phyloP scores from a whole-genome alignment of 371 early-diverging fungal genomes.

The Mucor indicus region DNA sequence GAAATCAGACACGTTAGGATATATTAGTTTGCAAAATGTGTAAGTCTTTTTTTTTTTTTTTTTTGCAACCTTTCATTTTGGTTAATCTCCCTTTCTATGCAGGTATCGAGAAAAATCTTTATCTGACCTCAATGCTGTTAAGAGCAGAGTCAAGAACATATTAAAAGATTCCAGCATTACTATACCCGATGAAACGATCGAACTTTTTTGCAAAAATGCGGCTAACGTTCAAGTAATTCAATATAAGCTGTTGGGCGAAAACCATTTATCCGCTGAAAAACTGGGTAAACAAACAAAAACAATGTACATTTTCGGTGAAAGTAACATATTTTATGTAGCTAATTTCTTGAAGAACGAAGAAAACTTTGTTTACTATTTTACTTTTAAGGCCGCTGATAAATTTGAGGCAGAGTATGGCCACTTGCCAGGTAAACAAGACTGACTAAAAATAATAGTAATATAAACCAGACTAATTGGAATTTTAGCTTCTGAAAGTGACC shows the following conservation, averaged over 20 bases:
- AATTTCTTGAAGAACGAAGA: conserved; percentile 55
- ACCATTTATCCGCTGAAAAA: conserved; percentile 46
- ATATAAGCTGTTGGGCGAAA: conserved; percentile 59
- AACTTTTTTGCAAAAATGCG: conserved; percentile 84
- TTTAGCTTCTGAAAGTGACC: conserved; percentile 25
- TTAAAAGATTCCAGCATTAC: conserved; percentile 35
- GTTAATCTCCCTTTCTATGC: no score
- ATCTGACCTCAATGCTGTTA: conserved; percentile 63
- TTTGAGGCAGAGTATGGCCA: conserved; percentile 59
- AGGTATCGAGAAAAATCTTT: conserved; percentile 78
- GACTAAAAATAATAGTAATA: background rate
- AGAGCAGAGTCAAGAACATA: conserved; percentile 48
- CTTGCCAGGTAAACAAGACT: conserved; percentile 43
- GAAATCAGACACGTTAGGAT: conserved; percentile 90
- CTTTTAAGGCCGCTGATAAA: conserved; percentile 71
- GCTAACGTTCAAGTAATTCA: conserved; percentile 63
- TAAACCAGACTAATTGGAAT: background rate
- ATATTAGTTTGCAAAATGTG: conserved; percentile 80
- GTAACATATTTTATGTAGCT: conserved; percentile 28
- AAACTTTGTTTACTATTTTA: conserved; percentile 63
- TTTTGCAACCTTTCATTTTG: conserved; percentile 33
- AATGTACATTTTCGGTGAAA: no score
- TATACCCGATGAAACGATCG: conserved; percentile 71
- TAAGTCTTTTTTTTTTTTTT: conserved; percentile 28
- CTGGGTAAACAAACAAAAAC: no score